Conservation (phyloP, 2,329 filamentous ascomycete species). For the Sporothrix brunneoviolacea region DNA sequence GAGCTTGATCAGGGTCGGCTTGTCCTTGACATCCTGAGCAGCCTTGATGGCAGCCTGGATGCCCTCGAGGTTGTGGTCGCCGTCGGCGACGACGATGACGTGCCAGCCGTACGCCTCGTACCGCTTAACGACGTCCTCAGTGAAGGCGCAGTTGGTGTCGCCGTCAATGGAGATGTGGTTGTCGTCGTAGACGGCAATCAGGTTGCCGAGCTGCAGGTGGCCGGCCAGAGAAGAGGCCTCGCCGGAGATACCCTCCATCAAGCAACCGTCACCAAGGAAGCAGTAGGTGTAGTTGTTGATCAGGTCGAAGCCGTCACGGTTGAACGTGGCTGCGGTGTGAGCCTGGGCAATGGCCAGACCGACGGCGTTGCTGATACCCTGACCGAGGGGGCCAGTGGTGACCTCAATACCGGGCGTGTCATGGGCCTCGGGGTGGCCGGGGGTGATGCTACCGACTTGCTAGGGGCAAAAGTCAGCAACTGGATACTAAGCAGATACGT, state of each 20-base stretch:
- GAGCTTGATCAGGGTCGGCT: conserved; percentile 94
- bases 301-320: conserved; percentile 89
- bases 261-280: conserved; percentile 97
- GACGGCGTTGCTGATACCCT: conserved; percentile 95
- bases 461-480: conserved; percentile 21
- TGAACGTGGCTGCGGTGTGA: conserved; percentile 85
- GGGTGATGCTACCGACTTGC: conserved; percentile 66
- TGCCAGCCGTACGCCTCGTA: conserved; percentile 99
- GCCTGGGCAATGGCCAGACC: conserved; percentile 95
- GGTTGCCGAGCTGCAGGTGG: conserved; percentile 94
- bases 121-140: conserved; percentile 89
- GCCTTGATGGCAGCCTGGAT: conserved; percentile 86
- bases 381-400: conserved; percentile 93
- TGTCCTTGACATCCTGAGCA: conserved; percentile 83
- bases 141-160: conserved; percentile 93
- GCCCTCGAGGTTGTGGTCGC: conserved; percentile 77
- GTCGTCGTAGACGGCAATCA: conserved; percentile 96
- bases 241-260: conserved; percentile 95
- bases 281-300: conserved; percentile 95
- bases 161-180: conserved; percentile 96
- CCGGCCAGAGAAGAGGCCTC: conserved; percentile 90
- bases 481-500: neutral
- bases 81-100: conserved; percentile 73
- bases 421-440: conserved; percentile 92
- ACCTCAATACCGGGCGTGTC: conserved; percentile 97